Base-by-base conservation (phyloP, 768 basidiomycete species). In the Pleurotus salmoneostramineus region DNA sequence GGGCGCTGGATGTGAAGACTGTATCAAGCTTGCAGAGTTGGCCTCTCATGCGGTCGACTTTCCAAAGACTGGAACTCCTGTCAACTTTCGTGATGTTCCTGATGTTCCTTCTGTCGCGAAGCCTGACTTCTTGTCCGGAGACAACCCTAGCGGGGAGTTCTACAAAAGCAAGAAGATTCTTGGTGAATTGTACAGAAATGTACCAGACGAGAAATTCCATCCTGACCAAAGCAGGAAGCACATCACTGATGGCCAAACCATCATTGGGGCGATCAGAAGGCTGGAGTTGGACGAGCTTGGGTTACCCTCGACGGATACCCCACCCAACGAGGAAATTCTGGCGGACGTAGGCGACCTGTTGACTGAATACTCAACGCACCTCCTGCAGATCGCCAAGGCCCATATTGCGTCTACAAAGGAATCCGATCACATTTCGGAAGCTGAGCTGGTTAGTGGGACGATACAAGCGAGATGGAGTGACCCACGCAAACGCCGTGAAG, bases 11-110 rank as follows among this genome's bases (percentile, higher is more conserved):
- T 74, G 73, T 27, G 0, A 2, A 0, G 68, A 73, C 3, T 82
- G 82, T 56, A 60, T 79, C 12, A 62, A 34, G 43, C 66, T 82
- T 8, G 82, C 82, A 1, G 69, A 76, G 59, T 62, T 73, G 1
- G 78, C 79, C 5, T 78, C 77, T 0, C 74, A 77, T 55, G 79
- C 79, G 4, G 79, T 81, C 1, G 79, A 81, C 64, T 81, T 77
- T 48, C 73, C 70, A 0, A 81, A 81, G 56, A 75, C 72, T 3
- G 79, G 79, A 3, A 70, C 72, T 1, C 64, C 78, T 11, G 80
- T 80, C 36, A 63, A 57, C 45, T 71, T 72, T 49, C 57, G 54
- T 27, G 59, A 66, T 27, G 61, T 81, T 1, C 79, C 80, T 2
- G 66, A 12, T 59, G 59, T 61, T 3, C 33, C 64, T 12, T 49